Base-by-base conservation (phyloP, 164 flowering plant species). In the Cinnamomum chago region DNA sequence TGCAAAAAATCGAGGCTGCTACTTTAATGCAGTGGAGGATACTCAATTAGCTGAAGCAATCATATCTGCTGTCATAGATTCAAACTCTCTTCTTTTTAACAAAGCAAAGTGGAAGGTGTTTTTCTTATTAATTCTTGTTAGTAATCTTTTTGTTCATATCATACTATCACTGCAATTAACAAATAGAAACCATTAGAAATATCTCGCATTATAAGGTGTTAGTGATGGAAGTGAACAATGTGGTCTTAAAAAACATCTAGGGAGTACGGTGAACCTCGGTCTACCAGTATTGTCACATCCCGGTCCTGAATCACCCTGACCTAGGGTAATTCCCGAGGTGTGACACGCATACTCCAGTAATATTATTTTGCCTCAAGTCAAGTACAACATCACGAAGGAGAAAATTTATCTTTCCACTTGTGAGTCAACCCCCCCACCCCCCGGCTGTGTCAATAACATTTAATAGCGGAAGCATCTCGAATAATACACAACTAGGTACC, bases 61-160 rank as follows among this genome's bases (percentile, higher is more conserved):
- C 35, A 7, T 80, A 24, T 28, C 87, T 67, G 84, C 79, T 55
- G 88, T 86, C 84, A 83, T 83, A 1, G 80, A 82, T 50, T 81
- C 66, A 14, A 81, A 83, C 62, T 88, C 90, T 70, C 17, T 78
- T 27, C 82, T 90, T 71, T 91, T 91, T 79, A 78, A 69, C 74
- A 80, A 22, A 47, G 79, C 85, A 24, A 85, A 73, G 74, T 92
- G 97, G 97, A 88, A 91, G 92, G 97, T 92, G 76, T 23, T 33
- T 50, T 69, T 22, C 50, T 75, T n/a, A 71, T 79, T 50, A 20
- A 52, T 40, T n/a, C 40, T 20, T 15, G 27, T 76, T 33, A 52
- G 76, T 18, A 51, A 35, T 58, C 73, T 30, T 55, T 18, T 14
- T 55, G 60, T 18, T 55, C 60, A 17, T 17, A 14, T 3, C 20